Base-by-base conservation (phyloP, 345 rosid species). In the Jatropha curcas region DNA sequence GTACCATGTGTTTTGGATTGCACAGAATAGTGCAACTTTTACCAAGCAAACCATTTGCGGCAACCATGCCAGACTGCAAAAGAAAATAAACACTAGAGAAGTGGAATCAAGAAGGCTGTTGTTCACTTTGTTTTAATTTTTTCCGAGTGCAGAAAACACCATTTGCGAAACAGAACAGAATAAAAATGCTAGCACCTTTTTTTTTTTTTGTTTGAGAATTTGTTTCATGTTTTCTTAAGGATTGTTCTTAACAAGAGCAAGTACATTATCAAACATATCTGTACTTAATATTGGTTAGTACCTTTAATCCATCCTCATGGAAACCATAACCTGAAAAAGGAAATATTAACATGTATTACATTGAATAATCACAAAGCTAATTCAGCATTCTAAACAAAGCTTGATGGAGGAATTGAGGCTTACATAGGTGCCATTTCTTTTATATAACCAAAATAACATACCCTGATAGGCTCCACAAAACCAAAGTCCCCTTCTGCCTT, bases 261-360 rank as follows among this genome's bases (percentile, higher is more conserved):
- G 27, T 30, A 19, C 24, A 39, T 48, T 66, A 48, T 10, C 17
- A 31, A 30, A 22, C 43, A 48, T 65, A 33, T 64, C 11, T 64
- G 17, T 27, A 24, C 4, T 27, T 34, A 35, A 30, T 31, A 31
- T 30, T 56, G 48, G 63, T 62, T 13, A 6, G 74, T 86, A 79
- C 97, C 97, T 90, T 94, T 41, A 94, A 79, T 72, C 97, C 96
- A 60, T 94, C 98, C 82, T 94, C 98, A 78, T 92, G 99, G 82
- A 92, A 94, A 73, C 98, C 99, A 77, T 92, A 90, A 53, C 98
- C 98, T 92, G 89, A 82, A 81, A 82, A 43, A 65, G 9, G n/a
- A n/a, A n/a, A n/a, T n/a, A n/a, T n/a, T n/a, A n/a, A n/a, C n/a
- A n/a, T n/a, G n/a, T n/a, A n/a, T n/a, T n/a, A n/a, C n/a, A n/a